Base-by-base conservation (phyloP, 805 yeast species). In the Monosporozyma yasuniensis region DNA sequence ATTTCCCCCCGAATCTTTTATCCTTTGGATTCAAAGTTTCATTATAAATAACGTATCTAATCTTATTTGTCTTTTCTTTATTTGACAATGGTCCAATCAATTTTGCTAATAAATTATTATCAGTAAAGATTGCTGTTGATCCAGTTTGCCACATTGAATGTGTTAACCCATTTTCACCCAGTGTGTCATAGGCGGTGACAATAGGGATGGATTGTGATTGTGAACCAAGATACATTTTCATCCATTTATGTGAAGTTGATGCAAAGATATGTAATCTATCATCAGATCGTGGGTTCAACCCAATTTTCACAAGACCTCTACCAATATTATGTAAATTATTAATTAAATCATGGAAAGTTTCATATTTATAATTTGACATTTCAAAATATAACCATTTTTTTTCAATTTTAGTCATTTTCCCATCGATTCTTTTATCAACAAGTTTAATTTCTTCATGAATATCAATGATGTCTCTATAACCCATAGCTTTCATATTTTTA, bases 131-230 rank as follows among this genome's bases (percentile, higher is more conserved):
- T 22, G 83, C 95, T 47, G 67, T 73, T 18, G 96, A 79, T 45
- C 75, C 86, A 2, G 98, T 88, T 70, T 90, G 86, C 34, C 77
- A 74, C 64, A 93, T 74, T 3, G 97, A 89, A 68, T 85, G 95
- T 50, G 83, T 84, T 63, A 90, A 76, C 34, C 96, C 96, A 38
- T 76, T 75, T 68, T 88, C 95, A 52, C 97, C 97, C 57, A 90
- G 74, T 28, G 96, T 88, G 67, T 90, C 97, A 69, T 93, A 93
- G 30, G 99, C 98, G n/a, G 99, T 93, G 44, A 89, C 98, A 50
- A 85, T 77, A 18, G 98, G 86, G 52, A 93, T 81, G 46, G 78
- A 70, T 68, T 88, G 96, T 46, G 88, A 72, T 59, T 80, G 79
- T 49, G 87, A 77, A 12, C 90, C 96, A 54, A 88, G 68, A 56